Conservation (phyloP, 139 green algal genomes). For the Limnomonas spitsbergensis region DNA sequence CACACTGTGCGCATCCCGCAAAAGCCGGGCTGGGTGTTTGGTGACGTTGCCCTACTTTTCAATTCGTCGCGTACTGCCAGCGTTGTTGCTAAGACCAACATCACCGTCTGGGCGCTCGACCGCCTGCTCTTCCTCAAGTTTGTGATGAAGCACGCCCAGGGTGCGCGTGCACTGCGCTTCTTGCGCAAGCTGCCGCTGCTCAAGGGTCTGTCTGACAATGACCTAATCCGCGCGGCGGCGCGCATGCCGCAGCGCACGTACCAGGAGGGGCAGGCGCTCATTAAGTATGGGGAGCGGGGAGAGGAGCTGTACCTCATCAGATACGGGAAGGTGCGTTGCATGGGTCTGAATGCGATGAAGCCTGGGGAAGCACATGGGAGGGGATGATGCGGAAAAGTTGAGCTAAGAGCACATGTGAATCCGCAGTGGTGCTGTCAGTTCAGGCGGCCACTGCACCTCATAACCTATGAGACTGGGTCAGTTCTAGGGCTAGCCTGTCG, state of each 20-base stretch:
- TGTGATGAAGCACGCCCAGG: constrained; percentile 69
- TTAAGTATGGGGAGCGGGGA: constrained; percentile 61
- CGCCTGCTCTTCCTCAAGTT: constrained; percentile 62
- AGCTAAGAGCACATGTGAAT: too few species aligned
- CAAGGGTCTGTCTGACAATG: constrained; percentile 71
- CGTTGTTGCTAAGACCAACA: constrained; percentile 59
- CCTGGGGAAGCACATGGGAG: too few species aligned
- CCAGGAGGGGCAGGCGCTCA: constrained; percentile 58
- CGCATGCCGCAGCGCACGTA: constrained; percentile 61
- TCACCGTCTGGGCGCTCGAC: constrained; percentile 67
- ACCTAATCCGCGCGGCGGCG: constrained; percentile 53
- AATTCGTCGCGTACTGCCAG: constrained; percentile 65
- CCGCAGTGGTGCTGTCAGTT: too few species aligned
- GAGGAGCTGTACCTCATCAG: constrained; percentile 72
- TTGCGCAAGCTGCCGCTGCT: constrained; percentile 74
- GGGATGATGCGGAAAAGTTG: too few species aligned
- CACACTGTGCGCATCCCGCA: constrained; percentile 60
- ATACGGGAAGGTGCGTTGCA: constrained; percentile 58
- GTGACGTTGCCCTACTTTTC: constrained; percentile 73
- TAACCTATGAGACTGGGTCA: too few species aligned
- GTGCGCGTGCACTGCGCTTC: constrained; percentile 63
- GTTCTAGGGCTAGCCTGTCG: too few species aligned
- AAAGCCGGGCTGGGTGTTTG: constrained; percentile 71
- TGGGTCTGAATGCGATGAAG: constrained; percentile 7
- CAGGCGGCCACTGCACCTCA: too few species aligned